phyloP scores from a whole-genome alignment of 257 asterid genomes.

The Jacaranda mimosifolia region DNA sequence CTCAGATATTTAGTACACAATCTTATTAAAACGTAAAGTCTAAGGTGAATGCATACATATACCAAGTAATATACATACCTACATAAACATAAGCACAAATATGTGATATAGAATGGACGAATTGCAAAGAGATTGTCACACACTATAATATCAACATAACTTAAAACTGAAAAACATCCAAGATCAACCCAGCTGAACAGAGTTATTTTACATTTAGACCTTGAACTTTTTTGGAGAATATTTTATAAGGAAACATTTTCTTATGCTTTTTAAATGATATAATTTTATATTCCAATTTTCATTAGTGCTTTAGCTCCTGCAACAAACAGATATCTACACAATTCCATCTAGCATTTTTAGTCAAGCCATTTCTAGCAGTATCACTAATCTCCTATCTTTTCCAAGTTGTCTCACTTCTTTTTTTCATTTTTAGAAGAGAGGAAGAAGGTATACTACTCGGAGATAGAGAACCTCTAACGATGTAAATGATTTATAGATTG shows the following conservation, averaged over 20 bases:
- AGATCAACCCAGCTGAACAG: slow-evolving; percentile 83
- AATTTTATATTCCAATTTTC: too few species aligned
- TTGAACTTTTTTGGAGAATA: too few species aligned
- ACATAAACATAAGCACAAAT: too few species aligned
- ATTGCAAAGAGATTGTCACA: slow-evolving; percentile 75
- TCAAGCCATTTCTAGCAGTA: not conserved
- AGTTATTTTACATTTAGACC: too few species aligned
- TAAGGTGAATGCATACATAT: too few species aligned
- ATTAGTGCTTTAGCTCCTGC: slow-evolving; percentile 98
- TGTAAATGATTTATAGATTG: too few species aligned
- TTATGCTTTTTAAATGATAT: too few species aligned
- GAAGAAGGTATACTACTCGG: not conserved
- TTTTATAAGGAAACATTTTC: too few species aligned
- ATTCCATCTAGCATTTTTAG: not conserved
- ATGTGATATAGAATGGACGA: slow-evolving; percentile 67
- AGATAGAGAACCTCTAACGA: too few species aligned
- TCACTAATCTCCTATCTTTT: not conserved
- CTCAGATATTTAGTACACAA: too few species aligned
- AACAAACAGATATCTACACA: slow-evolving; percentile 24
- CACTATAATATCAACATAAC: slow-evolving; percentile 59
- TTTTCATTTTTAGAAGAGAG: not conserved
- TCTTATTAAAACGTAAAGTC: too few species aligned
- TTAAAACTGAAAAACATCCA: slow-evolving; percentile 45
- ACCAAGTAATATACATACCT: too few species aligned
- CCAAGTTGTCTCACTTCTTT: not conserved